Evolutionary conservation across 176 grass and related monocot species (phyloP).

Genomic region (Musa acuminata): DNA sequence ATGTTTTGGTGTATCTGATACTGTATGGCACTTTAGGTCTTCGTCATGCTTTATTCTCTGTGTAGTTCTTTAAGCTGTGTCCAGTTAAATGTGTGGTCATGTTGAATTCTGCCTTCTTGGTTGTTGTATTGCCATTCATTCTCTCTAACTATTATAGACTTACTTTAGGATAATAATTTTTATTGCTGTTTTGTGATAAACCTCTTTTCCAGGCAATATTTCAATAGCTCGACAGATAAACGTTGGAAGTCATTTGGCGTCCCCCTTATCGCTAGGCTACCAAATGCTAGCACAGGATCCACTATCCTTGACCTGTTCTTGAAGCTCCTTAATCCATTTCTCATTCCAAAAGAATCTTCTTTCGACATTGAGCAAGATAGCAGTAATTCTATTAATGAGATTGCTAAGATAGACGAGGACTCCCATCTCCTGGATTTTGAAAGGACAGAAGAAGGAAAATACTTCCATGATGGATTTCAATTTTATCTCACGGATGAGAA

Average conservation of each 20-base stretch:
- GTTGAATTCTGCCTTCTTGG: background rate
- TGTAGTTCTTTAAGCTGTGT: too few relatives aligned
- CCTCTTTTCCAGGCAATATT: constrained; percentile 3
- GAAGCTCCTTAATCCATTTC: constrained; percentile 6
- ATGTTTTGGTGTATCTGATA: too few relatives aligned
- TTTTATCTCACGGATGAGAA: constrained; percentile 19
- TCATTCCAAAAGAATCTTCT: background rate
- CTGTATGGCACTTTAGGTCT: too few relatives aligned
- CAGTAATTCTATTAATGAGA: constrained; percentile 9
- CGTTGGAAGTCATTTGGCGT: constrained; percentile 12
- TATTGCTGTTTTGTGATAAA: background rate
- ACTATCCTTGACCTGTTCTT: background rate
- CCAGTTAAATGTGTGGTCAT: background rate
- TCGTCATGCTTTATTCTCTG: background rate
- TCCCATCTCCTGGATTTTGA: background rate
- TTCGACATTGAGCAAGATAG: background rate
- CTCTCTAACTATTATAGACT: background rate
- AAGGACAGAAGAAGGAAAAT: background rate
- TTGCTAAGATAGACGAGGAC: constrained; percentile 12
- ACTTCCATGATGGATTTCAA: background rate
- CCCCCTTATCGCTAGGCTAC: constrained; percentile 3
- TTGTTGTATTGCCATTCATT: background rate
- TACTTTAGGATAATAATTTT: background rate
- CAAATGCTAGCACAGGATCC: background rate
- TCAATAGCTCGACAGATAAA: background rate